Evolutionary conservation across 1,139 yeast genomes (phyloP).

Genomic region (Zygotorulaspora mrakii): DNA sequence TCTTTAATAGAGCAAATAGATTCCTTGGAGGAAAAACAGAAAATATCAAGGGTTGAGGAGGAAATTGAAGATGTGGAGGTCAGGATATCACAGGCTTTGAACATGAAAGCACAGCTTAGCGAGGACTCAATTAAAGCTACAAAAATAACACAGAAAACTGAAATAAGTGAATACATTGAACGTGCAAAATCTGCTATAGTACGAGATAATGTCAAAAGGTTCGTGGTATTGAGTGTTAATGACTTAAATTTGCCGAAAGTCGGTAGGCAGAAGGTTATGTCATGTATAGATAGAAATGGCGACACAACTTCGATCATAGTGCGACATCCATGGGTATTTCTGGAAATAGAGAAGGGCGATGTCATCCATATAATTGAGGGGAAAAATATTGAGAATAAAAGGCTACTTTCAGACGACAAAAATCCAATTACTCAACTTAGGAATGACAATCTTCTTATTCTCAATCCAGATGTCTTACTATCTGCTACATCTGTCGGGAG

Average conservation of each 20-base stretch:
- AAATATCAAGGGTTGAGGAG: constrained; percentile 3
- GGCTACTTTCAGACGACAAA: constrained; percentile 32
- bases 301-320: constrained; percentile 43
- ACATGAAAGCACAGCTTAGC: constrained; percentile 6
- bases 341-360: constrained; percentile 47
- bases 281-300: constrained; percentile 43
- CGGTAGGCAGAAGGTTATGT: constrained; percentile 48
- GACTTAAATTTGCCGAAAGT: constrained; percentile 38
- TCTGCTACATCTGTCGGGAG: constrained; percentile 82
- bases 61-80: constrained; percentile 8
- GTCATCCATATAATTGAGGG: constrained; percentile 56
- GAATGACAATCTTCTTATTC: constrained; percentile 57
- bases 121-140: neutral
- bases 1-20: constrained; percentile 15
- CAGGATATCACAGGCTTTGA: constrained; percentile 12
- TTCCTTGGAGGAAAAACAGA: constrained; percentile 8
- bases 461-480: constrained; percentile 79
- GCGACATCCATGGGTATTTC: constrained; percentile 48
- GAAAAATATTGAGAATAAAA: constrained; percentile 38
- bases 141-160: constrained; percentile 1
- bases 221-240: constrained; percentile 38
- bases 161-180: constrained; percentile 9
- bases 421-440: constrained; percentile 49
- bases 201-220: constrained; percentile 49
- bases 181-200: constrained; percentile 45